Conservation (phyloP, 805 yeast genomes). For the Torulaspora maleeae region DNA sequence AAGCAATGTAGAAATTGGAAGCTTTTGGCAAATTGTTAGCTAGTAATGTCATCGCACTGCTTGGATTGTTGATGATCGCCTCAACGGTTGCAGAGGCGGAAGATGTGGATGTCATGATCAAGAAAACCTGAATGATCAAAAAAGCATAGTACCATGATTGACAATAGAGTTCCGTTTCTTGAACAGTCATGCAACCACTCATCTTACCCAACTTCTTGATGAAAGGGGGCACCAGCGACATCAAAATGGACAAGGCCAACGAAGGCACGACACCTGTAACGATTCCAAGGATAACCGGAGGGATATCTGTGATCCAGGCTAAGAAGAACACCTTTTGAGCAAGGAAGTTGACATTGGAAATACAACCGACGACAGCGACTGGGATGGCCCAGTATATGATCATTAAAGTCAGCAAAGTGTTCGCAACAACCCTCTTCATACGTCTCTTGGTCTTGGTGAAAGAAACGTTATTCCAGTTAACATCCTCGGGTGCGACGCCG, state of each 20-base stretch:
- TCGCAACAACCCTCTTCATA: conserved; percentile 54
- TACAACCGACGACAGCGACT: conserved; percentile 93
- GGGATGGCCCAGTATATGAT: conserved; percentile 95
- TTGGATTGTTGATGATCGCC: conserved; percentile 62
- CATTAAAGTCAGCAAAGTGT: conserved; percentile 56
- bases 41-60: conserved; percentile 65
- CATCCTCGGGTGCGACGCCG: conserved; percentile 74
- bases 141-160: conserved; percentile 88
- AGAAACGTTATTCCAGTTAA: conserved; percentile 75
- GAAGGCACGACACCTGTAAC: conserved; percentile 87
- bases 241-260: conserved; percentile 69
- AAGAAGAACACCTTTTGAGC: conserved; percentile 70
- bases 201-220: conserved; percentile 71
- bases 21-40: conserved; percentile 81
- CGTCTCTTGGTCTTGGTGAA: conserved; percentile 54
- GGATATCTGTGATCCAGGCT: conserved; percentile 70
- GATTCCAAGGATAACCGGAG: conserved; percentile 65
- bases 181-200: conserved; percentile 66
- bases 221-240: conserved; percentile 82
- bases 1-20: conserved; percentile 83
- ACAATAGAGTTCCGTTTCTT: conserved; percentile 71
- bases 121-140: conserved; percentile 83
- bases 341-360: conserved; percentile 78
- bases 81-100: conserved; percentile 73
- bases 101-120: conserved; percentile 79